Conservation (phyloP, 495 filamentous ascomycete species). For the Aspergillus olivimuriae region DNA sequence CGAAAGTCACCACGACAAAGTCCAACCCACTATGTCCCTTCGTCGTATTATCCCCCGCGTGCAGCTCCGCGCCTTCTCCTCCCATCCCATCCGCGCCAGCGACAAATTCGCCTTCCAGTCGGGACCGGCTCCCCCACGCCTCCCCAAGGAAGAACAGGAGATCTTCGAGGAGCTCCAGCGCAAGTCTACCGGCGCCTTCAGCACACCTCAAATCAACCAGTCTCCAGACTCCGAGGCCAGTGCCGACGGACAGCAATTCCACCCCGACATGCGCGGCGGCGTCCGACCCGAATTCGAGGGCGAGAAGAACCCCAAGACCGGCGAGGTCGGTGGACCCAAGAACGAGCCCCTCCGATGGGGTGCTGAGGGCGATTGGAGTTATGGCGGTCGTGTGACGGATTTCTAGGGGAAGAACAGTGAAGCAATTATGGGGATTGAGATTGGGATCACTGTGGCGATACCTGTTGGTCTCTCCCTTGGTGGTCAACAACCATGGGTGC, state of each 20-base stretch:
- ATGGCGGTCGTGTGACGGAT: constrained; percentile 91
- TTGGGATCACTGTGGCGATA: too few species aligned
- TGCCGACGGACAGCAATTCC: constrained; percentile 54
- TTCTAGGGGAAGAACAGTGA: too few species aligned
- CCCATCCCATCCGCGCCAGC: constrained; percentile 23
- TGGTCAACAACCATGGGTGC: too few species aligned
- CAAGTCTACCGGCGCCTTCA: constrained; percentile 67
- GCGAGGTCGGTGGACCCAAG: constrained; percentile 95
- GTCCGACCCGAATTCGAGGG: constrained; percentile 91
- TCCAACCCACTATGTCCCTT: background rate
- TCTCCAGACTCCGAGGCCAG: constrained; percentile 38
- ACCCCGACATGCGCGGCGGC: constrained; percentile 65
- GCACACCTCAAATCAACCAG: constrained; percentile 51
- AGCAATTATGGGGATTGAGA: background rate
- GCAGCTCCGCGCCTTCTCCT: constrained; percentile 33
- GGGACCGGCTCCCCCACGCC: constrained; percentile 70
- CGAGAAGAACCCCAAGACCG: constrained; percentile 86
- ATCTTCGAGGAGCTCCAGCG: constrained; percentile 84
- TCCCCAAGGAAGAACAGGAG: constrained; percentile 84
- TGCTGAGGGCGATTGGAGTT: constrained; percentile 79
- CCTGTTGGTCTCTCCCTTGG: too few species aligned
- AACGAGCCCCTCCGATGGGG: constrained; percentile 95
- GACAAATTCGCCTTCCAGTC: constrained; percentile 34
- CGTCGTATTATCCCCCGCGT: background rate
- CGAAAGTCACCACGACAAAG: too few species aligned